phyloP scores from a whole-genome alignment of 2,329 filamentous ascomycete species.

The Ophiocordyceps camponoti-rufipedis region DNA sequence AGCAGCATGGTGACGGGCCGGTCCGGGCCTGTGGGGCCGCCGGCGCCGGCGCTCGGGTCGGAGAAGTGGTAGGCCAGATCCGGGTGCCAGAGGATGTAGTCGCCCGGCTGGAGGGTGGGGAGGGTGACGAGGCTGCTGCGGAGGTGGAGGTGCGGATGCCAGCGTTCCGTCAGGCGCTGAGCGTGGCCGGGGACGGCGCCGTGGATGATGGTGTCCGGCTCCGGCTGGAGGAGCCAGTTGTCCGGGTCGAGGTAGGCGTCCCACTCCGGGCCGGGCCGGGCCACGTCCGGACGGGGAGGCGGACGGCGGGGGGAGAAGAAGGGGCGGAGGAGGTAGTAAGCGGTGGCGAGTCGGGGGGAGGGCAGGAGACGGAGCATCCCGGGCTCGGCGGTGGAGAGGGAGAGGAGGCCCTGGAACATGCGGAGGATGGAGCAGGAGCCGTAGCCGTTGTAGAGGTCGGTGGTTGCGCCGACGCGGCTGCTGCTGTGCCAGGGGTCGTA shows the following conservation, averaged over 20 bases:
- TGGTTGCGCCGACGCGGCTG: constrained; percentile 31
- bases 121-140: constrained; percentile 35
- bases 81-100: constrained; percentile 41
- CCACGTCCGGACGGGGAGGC: constrained; percentile 16
- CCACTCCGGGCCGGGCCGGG: constrained; percentile 24
- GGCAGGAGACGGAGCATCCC: constrained; percentile 56
- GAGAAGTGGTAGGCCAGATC: constrained; percentile 38
- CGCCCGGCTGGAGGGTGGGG: constrained; percentile 33
- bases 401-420: constrained; percentile 39
- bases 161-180: constrained; percentile 36
- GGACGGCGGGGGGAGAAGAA: constrained; percentile 28
- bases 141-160: constrained; percentile 37
- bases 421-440: constrained; percentile 39
- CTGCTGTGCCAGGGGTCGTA: constrained; percentile 38
- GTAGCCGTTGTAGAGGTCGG: constrained; percentile 38
- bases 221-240: constrained; percentile 26
- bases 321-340: constrained; percentile 52
- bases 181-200: constrained; percentile 39
- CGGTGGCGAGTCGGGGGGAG: constrained; percentile 55
- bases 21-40: constrained; percentile 4
- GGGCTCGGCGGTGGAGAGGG: constrained; percentile 37
- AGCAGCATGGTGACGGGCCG: constrained; percentile 29
- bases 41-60: constrained; percentile 7
- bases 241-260: constrained; percentile 28
- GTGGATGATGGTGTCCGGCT: constrained; percentile 37